These are phyloP conservation scores for Tuber microsphaerosporum DNA, from an alignment of 495 filamentous ascomycete species.

Conservation along the genomic window DNA sequence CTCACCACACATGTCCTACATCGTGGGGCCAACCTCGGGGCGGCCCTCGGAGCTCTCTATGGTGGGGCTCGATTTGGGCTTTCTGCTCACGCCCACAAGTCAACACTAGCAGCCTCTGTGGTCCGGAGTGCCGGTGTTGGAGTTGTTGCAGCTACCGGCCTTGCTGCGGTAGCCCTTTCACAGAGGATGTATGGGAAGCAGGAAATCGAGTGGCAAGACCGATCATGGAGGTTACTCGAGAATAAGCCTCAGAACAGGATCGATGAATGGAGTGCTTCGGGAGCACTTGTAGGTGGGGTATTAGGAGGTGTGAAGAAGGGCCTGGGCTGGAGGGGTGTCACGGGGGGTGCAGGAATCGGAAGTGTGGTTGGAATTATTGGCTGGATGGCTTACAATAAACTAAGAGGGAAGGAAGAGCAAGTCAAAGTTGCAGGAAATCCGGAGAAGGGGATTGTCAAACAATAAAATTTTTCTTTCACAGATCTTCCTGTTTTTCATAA, in stretches of 20 bases:
- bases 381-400: conserved; percentile 6
- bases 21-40: conserved; percentile 50
- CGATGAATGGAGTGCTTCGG: conserved; percentile 50
- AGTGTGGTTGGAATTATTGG: conserved; percentile 43
- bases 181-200: conserved; percentile 51
- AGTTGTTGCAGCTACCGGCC: conserved; percentile 8
- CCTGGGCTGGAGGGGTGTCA: conserved; percentile 38
- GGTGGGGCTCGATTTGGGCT: conserved; percentile 21
- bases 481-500: not conserved
- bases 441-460: not conserved
- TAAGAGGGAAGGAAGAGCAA: not conserved
- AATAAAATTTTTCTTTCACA: not conserved
- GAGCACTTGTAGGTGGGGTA: conserved; percentile 42
- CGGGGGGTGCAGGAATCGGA: conserved; percentile 45
- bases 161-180: conserved; percentile 41
- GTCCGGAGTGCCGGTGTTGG: conserved; percentile 14
- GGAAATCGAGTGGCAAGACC: conserved; percentile 58
- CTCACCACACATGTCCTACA: conserved; percentile 54
- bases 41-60: conserved; percentile 44
- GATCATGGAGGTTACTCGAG: conserved; percentile 53
- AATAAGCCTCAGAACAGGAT: conserved; percentile 50
- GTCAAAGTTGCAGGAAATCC: not conserved
- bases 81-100: conserved; percentile 7
- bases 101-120: not conserved
- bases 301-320: conserved; percentile 31